Conservation (phyloP, 768 basidiomycete genomes). For the Suillus luteus region DNA sequence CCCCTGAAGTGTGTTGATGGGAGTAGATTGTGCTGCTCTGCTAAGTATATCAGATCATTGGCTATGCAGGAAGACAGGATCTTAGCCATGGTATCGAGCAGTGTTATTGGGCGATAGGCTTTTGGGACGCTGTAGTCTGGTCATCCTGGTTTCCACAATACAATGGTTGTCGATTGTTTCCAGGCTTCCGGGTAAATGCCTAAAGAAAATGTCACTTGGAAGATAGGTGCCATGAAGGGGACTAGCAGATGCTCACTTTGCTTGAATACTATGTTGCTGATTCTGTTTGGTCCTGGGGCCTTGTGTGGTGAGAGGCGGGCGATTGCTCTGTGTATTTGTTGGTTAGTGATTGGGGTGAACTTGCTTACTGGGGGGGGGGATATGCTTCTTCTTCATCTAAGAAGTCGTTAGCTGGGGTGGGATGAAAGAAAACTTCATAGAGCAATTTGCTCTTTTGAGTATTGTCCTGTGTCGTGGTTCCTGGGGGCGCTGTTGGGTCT, state of each 20-base stretch:
- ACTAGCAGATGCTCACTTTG: not conserved
- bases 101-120: too few relatives aligned
- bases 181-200: not conserved
- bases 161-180: too few relatives aligned
- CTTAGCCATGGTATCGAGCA: too few relatives aligned
- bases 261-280: not conserved
- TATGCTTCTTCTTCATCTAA: not conserved
- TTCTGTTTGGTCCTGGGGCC: not conserved
- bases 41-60: too few relatives aligned
- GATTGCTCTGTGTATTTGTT: not conserved
- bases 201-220: rapidly evolving
- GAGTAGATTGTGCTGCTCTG: too few relatives aligned
- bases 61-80: too few relatives aligned
- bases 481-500: not conserved
- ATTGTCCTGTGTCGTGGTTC: not conserved
- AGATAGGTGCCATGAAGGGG: not conserved
- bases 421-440: not conserved
- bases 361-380: not conserved
- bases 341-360: not conserved
- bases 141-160: too few relatives aligned
- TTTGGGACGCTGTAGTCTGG: too few relatives aligned
- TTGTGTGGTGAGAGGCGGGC: not conserved
- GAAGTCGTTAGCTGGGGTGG: not conserved
- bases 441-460: not conserved
- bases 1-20: too few relatives aligned